Base-by-base conservation (phyloP, 106 monocot genomes). In the Hemerocallis citrina region DNA sequence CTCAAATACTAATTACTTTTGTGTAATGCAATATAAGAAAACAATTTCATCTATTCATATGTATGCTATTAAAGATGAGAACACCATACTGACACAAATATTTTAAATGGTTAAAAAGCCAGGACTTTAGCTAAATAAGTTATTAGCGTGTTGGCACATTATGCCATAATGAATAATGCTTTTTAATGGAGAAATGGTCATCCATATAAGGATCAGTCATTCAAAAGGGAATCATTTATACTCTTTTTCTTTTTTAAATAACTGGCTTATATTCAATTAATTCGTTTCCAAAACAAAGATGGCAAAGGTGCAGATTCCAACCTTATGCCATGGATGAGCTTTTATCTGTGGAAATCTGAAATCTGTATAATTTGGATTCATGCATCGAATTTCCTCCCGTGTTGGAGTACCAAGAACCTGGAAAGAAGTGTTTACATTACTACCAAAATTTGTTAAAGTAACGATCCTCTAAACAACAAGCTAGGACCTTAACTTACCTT, bases 251-350 rank as follows among this genome's bases (percentile, higher is more conserved):
- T 16, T 14, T 44, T 14, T 44, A 11, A 44, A 14, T 5, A 14
- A 44, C n/a, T 16, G 17, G 9, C 9, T 16, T 44, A 44, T 44
- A 16, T 22, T 28, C 5, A 8, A 12, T 5, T 29, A 52, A 5
- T 10, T 8, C 27, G 6, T 25, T 33, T 32, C 13, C 13, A 55
- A 37, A 8, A 37, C 11, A 35, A 64, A 5, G 35, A 50, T 8
- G 24, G 14, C 17, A 11, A 44, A 36, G 21, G 3, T 7, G 19
- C n/a, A n/a, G 2, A 48, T 20, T 12, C 30, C 56, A 27, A 81
- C 92, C 87, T 92, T 92, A 69, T 92, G 92, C 92, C 92, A 92
- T 1, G 92, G 92, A 68, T 87, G 87, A 57, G 92, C 83, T 75
- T 92, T 92, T 52, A 92, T 92, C 68, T 92, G 92, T 8, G 92